phyloP scores from a whole-genome alignment of 441 rosid species.

The Codiaeum variegatum region DNA sequence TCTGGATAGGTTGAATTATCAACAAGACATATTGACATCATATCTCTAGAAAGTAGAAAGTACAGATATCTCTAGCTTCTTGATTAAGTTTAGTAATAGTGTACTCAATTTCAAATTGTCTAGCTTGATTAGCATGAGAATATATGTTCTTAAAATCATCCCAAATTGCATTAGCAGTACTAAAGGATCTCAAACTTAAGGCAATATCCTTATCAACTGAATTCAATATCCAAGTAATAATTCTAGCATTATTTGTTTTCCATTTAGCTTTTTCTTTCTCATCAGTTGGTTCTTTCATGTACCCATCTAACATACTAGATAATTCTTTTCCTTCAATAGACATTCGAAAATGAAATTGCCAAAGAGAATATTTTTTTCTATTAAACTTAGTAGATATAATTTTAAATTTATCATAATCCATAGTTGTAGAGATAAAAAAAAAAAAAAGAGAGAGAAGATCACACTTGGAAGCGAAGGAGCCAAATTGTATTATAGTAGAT shows the following conservation, averaged over 20 bases:
- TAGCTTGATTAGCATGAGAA: not conserved
- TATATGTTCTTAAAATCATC: not conserved
- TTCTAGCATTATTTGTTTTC: not conserved
- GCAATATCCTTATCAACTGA: not conserved
- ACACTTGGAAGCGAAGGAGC: not conserved
- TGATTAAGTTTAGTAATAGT: not conserved
- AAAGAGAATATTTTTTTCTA: constrained; percentile 10
- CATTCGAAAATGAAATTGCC: constrained; percentile 1
- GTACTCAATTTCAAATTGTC: constrained; percentile 5
- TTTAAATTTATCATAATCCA: constrained; percentile 5
- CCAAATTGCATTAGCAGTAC: not conserved
- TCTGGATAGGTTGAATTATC: not conserved
- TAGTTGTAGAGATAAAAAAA: not conserved
- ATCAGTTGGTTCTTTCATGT: too few species aligned
- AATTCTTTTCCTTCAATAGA: constrained; percentile 10
- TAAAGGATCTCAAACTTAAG: not conserved
- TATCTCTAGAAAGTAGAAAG: not conserved
- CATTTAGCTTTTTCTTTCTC: too few species aligned
- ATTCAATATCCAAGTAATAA: not conserved
- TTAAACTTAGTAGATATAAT: constrained; percentile 4
- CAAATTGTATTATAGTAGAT: not conserved
- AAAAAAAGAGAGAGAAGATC: not conserved
- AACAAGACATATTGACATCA: not conserved
- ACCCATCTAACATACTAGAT: not conserved
- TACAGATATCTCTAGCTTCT: not conserved